Conservation (phyloP, 495 filamentous ascomycete species). For the Cryomyces minteri region DNA sequence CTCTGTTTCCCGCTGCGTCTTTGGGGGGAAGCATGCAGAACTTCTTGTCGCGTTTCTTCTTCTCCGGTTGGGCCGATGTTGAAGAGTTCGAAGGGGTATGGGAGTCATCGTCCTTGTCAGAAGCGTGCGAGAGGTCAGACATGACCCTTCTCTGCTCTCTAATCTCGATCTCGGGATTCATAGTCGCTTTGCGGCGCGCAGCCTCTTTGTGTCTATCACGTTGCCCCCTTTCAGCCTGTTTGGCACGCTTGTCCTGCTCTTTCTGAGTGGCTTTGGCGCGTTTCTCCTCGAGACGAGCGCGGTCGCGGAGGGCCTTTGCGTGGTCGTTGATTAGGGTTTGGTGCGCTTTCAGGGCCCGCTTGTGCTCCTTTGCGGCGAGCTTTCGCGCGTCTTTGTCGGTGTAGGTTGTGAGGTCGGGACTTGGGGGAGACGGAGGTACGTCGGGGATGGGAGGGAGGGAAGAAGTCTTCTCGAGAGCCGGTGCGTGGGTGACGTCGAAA, state of each 20-base stretch:
- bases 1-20: conserved; percentile 27
- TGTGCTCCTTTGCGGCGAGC: conserved; percentile 43
- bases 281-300: conserved; percentile 36
- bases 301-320: conserved; percentile 38
- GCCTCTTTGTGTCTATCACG: neutral
- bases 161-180: neutral
- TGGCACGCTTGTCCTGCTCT: conserved; percentile 10
- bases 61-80: neutral
- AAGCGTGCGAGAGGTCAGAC: neutral
- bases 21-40: conserved; percentile 57
- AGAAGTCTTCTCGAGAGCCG: conserved; percentile 5
- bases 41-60: conserved; percentile 28
- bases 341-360: conserved; percentile 36
- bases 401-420: conserved; percentile 30
- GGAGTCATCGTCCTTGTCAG: neutral
- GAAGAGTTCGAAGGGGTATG: too few relatives aligned
- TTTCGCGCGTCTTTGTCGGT: conserved; percentile 43
- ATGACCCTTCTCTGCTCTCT: conserved; percentile 7
- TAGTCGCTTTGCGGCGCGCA: too few relatives aligned
- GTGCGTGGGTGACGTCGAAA: conserved; percentile 6
- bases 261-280: conserved; percentile 29
- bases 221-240: conserved; percentile 1
- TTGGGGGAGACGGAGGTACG: conserved; percentile 23
- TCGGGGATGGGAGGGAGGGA: conserved; percentile 19
- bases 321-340: conserved; percentile 42